Base-by-base conservation (phyloP, 352 stramenopile species). In the Globisporangium uncinulatum region DNA sequence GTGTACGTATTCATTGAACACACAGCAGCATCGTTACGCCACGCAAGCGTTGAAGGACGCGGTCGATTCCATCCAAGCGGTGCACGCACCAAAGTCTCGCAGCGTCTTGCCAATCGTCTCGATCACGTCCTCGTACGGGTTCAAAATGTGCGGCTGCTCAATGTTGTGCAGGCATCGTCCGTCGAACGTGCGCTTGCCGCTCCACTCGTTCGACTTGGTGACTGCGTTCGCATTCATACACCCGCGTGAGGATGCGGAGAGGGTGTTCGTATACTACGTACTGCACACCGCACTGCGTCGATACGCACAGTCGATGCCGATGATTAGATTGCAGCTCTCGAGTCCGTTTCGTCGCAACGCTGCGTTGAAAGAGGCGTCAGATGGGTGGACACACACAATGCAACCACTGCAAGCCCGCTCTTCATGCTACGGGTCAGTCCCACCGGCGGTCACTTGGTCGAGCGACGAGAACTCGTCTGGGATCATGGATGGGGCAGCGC, bases 141-240 rank as follows among this genome's bases (percentile, higher is more conserved):
- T 95, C 1, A 60, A 44, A 0, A 52, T 19, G 29, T 59, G 59
- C 15, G 69, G 50, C 10, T 88, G 65, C 52, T 83, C 77, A 24
- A 81, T 85, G 46, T 73, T 72, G 57, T 94, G 86, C 19, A 95
- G 72, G 49, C 74, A 80, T 34, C 71, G 70, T 5, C 83, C 83
- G 17, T 61, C 57, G 52, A 95, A 95, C 53, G 84, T 92, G 50
- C 70, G 76, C 54, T 91, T 94, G 50, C 86, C 86, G 45, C 79
- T 95, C 85, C 84, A 95, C 41, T 95, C 83, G 60, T 94, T 95
- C 51, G 82, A 93, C 65, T 94, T 95, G 50, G 86, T 95, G 69
- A 87, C 84, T 94, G 46, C 42, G 51, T 77, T 73, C 88, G 51
- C 32, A 56, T 11, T 37, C 47, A 6, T 45, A 24, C 14, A 36